A percentile compares a stretch with the other conserved stretches of the same genome.
Conservation (phyloP, 2,329 filamentous ascomycete species). For the Alternaria sp. region DNA sequence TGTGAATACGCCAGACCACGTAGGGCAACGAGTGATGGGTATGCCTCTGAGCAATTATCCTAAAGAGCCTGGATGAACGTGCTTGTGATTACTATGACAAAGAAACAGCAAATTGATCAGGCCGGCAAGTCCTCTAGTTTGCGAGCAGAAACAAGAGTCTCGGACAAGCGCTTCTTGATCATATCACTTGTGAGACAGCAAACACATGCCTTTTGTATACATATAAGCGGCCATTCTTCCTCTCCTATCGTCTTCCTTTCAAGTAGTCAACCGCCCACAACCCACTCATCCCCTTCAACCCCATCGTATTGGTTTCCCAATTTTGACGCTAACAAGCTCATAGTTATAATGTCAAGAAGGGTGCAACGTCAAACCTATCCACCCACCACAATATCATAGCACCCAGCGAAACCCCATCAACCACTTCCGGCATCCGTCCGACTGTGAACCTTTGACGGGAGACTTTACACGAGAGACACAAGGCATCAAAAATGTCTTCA, state of each 20-base stretch:
- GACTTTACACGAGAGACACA: not conserved
- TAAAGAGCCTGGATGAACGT: not conserved
- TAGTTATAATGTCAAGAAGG: not conserved
- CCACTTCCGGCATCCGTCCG: not conserved
- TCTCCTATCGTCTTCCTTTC: not conserved
- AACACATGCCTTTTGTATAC: not conserved
- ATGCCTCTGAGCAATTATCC: not conserved
- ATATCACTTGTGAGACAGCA: not conserved
- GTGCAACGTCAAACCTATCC: not conserved
- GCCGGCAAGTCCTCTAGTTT: not conserved
- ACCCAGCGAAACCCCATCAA: not conserved
- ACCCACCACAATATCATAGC: not conserved
- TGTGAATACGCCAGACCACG: not conserved
- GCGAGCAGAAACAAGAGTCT: not conserved
- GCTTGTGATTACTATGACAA: not conserved
- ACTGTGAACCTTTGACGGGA: not conserved
- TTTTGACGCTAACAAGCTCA: not conserved
- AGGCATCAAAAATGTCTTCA: not conserved
- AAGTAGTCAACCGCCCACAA: not conserved
- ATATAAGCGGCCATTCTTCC: not conserved
- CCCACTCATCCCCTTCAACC: not conserved
- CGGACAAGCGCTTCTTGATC: not conserved
- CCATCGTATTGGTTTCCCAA: not conserved
- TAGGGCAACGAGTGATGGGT: not conserved
- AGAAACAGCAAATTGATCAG: not conserved